A percentile compares a stretch with the other conserved stretches of the same genome.
Conservation (phyloP, 139 green algal species). For the Chlamydomonas schloesseri region DNA sequence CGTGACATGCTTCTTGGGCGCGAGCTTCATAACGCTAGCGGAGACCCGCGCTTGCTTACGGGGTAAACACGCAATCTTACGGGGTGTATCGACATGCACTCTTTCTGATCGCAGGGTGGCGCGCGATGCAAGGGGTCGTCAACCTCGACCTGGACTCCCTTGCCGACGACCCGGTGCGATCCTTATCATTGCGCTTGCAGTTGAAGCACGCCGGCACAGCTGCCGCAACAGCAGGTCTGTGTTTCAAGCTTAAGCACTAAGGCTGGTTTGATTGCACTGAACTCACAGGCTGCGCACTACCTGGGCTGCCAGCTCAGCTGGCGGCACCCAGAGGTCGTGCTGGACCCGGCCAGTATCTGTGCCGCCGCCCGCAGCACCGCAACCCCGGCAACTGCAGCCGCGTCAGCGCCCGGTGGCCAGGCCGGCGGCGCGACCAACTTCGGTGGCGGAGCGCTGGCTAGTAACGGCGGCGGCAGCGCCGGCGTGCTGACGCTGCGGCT, state of each 20-base stretch:
- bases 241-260: too few species aligned
- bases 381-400: neutral
- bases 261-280: neutral
- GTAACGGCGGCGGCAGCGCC: neutral
- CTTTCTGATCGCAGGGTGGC: conserved; percentile 11
- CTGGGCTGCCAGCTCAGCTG: conserved; percentile 61
- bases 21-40: too few species aligned
- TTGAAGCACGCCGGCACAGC: too few species aligned
- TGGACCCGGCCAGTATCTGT: neutral
- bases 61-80: too few species aligned
- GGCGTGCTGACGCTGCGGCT: conserved; percentile 32
- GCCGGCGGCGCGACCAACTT: neutral
- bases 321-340: conserved; percentile 54
- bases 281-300: conserved; percentile 51
- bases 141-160: neutral
- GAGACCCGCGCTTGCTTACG: too few species aligned
- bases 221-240: too few species aligned
- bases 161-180: neutral
- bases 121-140: neutral
- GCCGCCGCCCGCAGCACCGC: neutral
- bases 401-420: neutral
- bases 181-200: neutral
- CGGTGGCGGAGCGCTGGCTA: too few species aligned
- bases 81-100: neutral
- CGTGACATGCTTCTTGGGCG: too few species aligned